phyloP scores from a whole-genome alignment of 2,329 filamentous ascomycete species.

The Cordyceps cicadae region DNA sequence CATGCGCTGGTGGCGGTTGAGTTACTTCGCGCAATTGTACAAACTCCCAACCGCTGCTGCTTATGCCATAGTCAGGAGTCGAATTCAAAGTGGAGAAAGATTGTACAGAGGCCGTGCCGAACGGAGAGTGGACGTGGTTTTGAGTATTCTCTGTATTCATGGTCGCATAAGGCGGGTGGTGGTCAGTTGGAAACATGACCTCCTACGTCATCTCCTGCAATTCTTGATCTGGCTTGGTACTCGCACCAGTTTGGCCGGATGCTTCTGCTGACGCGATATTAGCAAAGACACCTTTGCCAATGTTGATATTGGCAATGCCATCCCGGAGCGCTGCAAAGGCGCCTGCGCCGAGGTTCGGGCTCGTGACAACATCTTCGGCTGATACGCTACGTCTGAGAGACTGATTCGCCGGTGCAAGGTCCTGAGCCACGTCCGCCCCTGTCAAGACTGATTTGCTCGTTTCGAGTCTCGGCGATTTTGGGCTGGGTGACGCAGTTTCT shows the following conservation, averaged over 20 bases:
- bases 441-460: constrained; percentile 47
- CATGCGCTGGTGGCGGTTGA: neutral
- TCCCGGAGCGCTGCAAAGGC: constrained; percentile 40
- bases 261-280: constrained; percentile 22
- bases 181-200: constrained; percentile 28
- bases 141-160: constrained; percentile 23
- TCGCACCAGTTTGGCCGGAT: constrained; percentile 18
- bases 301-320: constrained; percentile 37
- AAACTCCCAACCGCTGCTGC: constrained; percentile 15
- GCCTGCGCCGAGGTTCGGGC: constrained; percentile 21
- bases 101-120: constrained; percentile 1
- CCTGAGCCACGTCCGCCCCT: constrained; percentile 51
- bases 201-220: constrained; percentile 39
- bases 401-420: constrained; percentile 36
- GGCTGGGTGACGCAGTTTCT: constrained; percentile 23
- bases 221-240: constrained; percentile 30
- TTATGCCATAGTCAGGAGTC: constrained; percentile 9
- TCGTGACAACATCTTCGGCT: constrained; percentile 23
- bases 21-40: constrained; percentile 13
- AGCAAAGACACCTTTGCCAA: constrained; percentile 38
- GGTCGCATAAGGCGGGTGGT: constrained; percentile 25
- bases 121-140: constrained; percentile 1
- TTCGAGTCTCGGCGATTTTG: constrained; percentile 30
- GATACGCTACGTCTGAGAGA: constrained; percentile 37
- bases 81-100: neutral